Percentiles rank a stretch among this genome's conserved stretches.
Conservation (phyloP, 768 basidiomycete genomes). For the Rhodotorula paludigena region DNA sequence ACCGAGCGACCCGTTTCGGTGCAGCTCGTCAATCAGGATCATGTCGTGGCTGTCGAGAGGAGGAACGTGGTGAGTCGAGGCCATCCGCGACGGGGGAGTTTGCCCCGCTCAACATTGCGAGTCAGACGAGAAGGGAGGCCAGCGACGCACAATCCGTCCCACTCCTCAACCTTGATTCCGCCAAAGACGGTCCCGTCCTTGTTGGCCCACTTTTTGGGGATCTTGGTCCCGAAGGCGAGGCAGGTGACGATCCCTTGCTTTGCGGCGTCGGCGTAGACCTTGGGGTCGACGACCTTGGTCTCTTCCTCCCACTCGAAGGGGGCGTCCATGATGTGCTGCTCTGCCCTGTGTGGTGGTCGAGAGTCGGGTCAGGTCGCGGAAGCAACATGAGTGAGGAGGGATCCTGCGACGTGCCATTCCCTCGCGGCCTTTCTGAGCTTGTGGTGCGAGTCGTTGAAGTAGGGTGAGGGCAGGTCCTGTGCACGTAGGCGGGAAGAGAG, state of each 20-base stretch:
- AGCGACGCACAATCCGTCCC: constrained; percentile 39
- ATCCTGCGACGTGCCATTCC: constrained; percentile 1
- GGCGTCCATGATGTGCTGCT: constrained; percentile 37
- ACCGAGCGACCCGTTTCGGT: constrained; percentile 31
- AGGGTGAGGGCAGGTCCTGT: constrained; percentile 40
- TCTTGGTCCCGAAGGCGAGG: constrained; percentile 20
- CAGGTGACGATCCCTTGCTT: constrained; percentile 30
- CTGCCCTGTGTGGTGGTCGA: background rate
- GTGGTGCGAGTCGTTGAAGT: constrained; percentile 39
- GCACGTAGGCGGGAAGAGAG: background rate
- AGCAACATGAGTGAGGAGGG: background rate
- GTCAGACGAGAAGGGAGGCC: background rate
- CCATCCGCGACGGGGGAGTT: too few relatives aligned
- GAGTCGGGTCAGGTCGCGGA: background rate
- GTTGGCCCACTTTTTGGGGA: constrained; percentile 24
- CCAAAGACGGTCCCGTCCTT: constrained; percentile 31
- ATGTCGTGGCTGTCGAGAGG: constrained; percentile 31
- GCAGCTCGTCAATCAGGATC: constrained; percentile 39
- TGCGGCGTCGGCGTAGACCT: constrained; percentile 34
- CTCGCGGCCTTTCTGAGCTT: constrained; percentile 24
- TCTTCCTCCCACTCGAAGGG: constrained; percentile 41
- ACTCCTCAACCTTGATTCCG: constrained; percentile 31
- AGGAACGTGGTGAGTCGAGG: background rate
- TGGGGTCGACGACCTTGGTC: constrained; percentile 32
- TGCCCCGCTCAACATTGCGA: too few relatives aligned